phyloP scores from a whole-genome alignment of 192 early-diverging fungal genomes.

The Borealophlyctis nickersoniae region DNA sequence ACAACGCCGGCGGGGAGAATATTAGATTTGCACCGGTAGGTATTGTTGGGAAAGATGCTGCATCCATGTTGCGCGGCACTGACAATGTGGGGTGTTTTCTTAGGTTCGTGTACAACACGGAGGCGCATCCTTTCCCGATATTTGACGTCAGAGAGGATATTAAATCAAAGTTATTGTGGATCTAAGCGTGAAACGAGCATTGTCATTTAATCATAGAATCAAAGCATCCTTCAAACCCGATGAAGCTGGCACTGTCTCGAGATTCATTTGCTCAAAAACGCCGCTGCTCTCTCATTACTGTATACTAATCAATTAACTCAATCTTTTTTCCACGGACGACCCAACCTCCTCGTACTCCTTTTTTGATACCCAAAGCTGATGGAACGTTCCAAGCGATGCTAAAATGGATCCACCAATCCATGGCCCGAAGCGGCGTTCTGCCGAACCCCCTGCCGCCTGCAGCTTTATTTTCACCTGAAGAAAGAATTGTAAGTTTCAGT shows the following conservation, averaged over 20 bases:
- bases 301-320: constrained; percentile 34
- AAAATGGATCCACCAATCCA: constrained; percentile 98
- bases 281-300: no score
- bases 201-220: no score
- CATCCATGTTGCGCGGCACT: no score
- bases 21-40: no score
- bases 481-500: neutral
- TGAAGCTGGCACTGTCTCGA: no score
- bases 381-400: constrained; percentile 92
- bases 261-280: no score
- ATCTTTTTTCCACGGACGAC: constrained; percentile 74
- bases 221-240: no score
- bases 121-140: constrained; percentile 85
- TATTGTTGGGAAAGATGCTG: no score
- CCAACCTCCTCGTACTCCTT: constrained; percentile 90
- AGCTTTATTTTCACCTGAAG: constrained; percentile 74
- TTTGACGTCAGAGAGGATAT: neutral
- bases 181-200: no score
- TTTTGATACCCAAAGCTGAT: constrained; percentile 97
- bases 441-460: constrained; percentile 69
- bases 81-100: no score
- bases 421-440: constrained; percentile 87
- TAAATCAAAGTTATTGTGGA: no score
- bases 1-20: no score
- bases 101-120: constrained; percentile 92